Base-by-base conservation (phyloP, 495 filamentous ascomycete genomes). In the Aspergillus sparsus region DNA sequence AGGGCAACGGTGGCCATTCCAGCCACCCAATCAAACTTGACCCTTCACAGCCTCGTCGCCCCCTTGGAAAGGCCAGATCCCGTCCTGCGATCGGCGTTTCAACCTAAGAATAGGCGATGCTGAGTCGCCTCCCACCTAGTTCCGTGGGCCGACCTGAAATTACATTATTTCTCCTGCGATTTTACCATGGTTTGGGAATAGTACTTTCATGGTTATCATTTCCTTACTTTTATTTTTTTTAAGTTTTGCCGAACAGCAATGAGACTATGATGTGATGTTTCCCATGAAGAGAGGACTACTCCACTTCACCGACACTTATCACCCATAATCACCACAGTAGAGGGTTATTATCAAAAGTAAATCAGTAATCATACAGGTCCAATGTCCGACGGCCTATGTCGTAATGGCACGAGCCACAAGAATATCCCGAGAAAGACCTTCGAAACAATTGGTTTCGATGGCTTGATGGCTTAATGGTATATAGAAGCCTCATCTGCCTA, bases 51-150 rank as follows among this genome's bases (percentile, higher is more conserved):
- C 55, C 34, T 36, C 31, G 32, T 36, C 31, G 32, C 41, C 44
- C 54, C 41, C 41, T 56, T 33, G 31, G 18, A 32, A 9, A 37
- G 46, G 12, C 32, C 49, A 33, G 58, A 44, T 49, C 57, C 31
- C 32, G 49, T 59, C 31, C 34, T 42, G 37, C 57, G 49, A 59
- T 60, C 58, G 50, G 58, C 50, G 58, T 60, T 60, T 60, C 58
- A 54, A 49, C 50, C 57, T 52, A 60, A 60, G 57, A 59, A 53
- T 60, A 60, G 57, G 34, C 33, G 42, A 60, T 50, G 50, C 50
- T 54, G 50, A 54, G 57, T 39, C 39, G 47, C 34, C 54, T 34
- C 32, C 45, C 34, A 33, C 27, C 42, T 27, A 42, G 35, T 44
- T 45, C 47, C 27, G 18, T 59, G 49, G 49, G 49, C 49, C 49